A percentile compares a stretch with the other conserved stretches of the same genome.
Evolutionary conservation across 352 stramenopile genomes (phyloP).

Genomic region (Phytophthora lateralis): DNA sequence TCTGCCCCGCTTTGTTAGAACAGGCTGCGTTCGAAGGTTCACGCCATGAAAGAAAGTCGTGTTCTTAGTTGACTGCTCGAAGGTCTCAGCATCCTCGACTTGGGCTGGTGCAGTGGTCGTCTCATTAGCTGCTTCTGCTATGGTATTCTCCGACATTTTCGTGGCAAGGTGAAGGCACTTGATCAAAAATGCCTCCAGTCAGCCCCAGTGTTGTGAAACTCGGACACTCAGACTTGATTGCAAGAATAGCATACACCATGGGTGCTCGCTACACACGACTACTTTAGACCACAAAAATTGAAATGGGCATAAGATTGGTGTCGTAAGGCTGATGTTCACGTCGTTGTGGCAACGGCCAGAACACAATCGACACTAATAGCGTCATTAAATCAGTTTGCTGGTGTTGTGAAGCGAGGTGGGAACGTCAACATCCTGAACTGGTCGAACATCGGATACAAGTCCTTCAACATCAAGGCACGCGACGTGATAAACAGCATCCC

Average conservation of each 20-base stretch:
- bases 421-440: constrained; percentile 59
- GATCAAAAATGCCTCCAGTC: constrained; percentile 12
- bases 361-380: background rate
- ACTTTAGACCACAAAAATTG: background rate
- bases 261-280: background rate
- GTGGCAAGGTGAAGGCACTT: background rate
- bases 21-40: constrained; percentile 67
- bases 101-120: background rate
- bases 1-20: constrained; percentile 74
- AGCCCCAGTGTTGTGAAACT: background rate
- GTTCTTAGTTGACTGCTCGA: constrained; percentile 8
- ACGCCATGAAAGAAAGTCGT: constrained; percentile 61
- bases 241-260: constrained; percentile 17
- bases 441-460: constrained; percentile 51
- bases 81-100: constrained; percentile 14
- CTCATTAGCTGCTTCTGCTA: constrained; percentile 1
- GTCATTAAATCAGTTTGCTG: constrained; percentile 1
- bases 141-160: constrained; percentile 16
- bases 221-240: background rate
- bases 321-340: background rate
- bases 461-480: constrained; percentile 49
- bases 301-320: background rate
- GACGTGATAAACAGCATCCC: constrained; percentile 46
- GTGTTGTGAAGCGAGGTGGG: constrained; percentile 39
- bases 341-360: background rate